phyloP scores from a whole-genome alignment of 352 stramenopile species.

The Phytopythium litorale region DNA sequence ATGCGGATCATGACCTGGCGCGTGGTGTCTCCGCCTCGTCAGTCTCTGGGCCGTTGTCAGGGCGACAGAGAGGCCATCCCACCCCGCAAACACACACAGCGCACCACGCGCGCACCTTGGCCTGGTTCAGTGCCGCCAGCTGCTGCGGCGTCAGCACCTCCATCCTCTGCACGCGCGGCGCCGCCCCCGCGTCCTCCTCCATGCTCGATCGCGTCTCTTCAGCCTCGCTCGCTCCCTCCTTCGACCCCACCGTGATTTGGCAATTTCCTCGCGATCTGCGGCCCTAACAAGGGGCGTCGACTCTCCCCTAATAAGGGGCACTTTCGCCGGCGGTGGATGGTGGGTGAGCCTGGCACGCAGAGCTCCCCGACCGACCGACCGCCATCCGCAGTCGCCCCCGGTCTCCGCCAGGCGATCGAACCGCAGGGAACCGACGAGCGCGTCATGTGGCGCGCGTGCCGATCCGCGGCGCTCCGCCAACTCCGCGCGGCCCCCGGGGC shows the following conservation, averaged over 20 bases:
- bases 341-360: background rate
- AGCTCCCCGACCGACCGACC: no score
- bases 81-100: background rate
- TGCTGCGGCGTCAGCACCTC: slow-evolving; percentile 61
- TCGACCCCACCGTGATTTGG: no score
- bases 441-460: slow-evolving; percentile 57
- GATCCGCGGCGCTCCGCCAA: slow-evolving; percentile 38
- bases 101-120: slow-evolving; percentile 29
- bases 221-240: no score
- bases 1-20: slow-evolving; percentile 68
- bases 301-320: no score
- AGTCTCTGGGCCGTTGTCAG: no score
- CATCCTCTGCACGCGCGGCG: slow-evolving; percentile 33
- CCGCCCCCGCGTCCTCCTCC: background rate
- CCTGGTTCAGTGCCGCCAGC: slow-evolving; percentile 59
- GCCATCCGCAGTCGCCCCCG: background rate
- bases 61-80: no score
- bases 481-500: slow-evolving; percentile 15
- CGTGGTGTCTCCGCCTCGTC: background rate
- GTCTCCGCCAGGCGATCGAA: background rate
- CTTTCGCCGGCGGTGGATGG: background rate
- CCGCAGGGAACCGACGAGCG: no score
- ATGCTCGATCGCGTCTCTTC: slow-evolving; percentile 17
- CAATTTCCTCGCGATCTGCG: no score
- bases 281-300: no score